phyloP scores from a whole-genome alignment of 139 green algal genomes.

The Tetraselmis striata region DNA sequence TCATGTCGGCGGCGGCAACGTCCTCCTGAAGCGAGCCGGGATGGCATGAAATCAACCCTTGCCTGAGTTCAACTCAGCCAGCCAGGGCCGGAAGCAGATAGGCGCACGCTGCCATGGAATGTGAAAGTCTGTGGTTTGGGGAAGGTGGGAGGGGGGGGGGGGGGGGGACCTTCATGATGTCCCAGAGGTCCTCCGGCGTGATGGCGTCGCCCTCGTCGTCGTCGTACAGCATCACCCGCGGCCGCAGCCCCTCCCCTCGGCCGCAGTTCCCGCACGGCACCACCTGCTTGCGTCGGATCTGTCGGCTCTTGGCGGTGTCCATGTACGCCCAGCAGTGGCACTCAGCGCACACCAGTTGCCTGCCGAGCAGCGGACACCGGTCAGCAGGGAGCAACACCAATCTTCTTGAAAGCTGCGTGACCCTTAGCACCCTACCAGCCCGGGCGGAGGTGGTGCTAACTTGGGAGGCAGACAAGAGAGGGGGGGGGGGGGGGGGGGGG shows the following conservation, averaged over 20 bases:
- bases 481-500: no score
- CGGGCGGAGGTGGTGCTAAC: no score
- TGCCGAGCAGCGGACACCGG: no score
- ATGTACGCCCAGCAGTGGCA: conserved; percentile 33
- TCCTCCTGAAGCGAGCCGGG: conserved; percentile 75
- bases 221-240: conserved; percentile 86
- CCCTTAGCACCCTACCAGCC: no score
- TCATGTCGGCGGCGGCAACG: conserved; percentile 58
- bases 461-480: no score
- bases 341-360: conserved; percentile 46
- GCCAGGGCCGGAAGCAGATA: no score
- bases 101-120: no score
- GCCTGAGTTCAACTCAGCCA: conserved; percentile 2
- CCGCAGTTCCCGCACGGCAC: conserved; percentile 40
- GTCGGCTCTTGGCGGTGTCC: neutral
- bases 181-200: conserved; percentile 77
- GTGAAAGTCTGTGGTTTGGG: no score
- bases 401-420: no score
- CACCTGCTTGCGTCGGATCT: conserved; percentile 10
- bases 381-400: no score
- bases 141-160: no score
- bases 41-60: neutral
- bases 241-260: conserved; percentile 30
- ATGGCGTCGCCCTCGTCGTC: conserved; percentile 76
- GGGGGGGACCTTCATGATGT: conserved; percentile 28